Evolutionary conservation across 495 filamentous ascomycete species (phyloP).

Genomic region (Aspergillus baeticus): DNA sequence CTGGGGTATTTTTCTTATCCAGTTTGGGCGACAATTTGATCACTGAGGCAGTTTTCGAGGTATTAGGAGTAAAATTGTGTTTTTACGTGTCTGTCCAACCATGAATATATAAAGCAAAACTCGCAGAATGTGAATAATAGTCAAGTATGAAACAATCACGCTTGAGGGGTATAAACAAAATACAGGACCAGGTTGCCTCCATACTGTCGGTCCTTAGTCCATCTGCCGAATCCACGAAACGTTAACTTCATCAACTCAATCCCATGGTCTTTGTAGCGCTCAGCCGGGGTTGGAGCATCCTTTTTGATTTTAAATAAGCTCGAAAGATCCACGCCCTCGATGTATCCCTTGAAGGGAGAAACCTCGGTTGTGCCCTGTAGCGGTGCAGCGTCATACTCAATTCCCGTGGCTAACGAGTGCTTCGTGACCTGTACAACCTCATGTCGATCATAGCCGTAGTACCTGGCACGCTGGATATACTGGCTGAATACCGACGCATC

Average conservation of each 20-base stretch:
- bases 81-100: too few relatives aligned
- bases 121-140: too few relatives aligned
- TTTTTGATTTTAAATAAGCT: slow-evolving; percentile 9
- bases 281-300: not conserved
- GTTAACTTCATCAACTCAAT: slow-evolving; percentile 14
- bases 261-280: not conserved
- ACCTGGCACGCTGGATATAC: slow-evolving; percentile 12
- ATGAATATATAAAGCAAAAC: too few relatives aligned
- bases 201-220: not conserved
- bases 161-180: slow-evolving; percentile 13
- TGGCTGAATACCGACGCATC: slow-evolving; percentile 4
- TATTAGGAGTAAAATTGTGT: too few relatives aligned
- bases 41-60: too few relatives aligned
- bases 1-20: too few relatives aligned
- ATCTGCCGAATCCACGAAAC: slow-evolving; percentile 9
- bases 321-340: slow-evolving; percentile 6
- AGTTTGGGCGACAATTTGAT: too few relatives aligned
- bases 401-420: slow-evolving; percentile 3
- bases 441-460: slow-evolving; percentile 19
- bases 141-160: too few relatives aligned
- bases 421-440: slow-evolving; percentile 2
- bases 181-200: slow-evolving; percentile 14
- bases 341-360: slow-evolving; percentile 1
- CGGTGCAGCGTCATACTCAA: not conserved
- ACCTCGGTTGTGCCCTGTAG: not conserved